Conservation (phyloP, 2,329 filamentous ascomycete species). For the Penicillium sp. region DNA sequence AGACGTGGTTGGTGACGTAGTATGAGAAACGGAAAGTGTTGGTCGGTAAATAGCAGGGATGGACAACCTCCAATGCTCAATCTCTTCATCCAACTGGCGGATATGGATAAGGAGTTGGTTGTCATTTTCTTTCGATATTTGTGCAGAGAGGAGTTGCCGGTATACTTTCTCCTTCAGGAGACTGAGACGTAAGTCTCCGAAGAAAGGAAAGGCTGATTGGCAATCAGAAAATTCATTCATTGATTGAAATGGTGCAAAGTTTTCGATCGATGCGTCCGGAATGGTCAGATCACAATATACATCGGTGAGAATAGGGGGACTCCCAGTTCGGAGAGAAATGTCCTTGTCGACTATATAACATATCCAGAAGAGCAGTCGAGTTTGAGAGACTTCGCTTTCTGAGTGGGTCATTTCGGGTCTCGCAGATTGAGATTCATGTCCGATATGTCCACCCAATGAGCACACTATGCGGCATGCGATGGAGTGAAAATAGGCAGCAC, state of each 20-base stretch:
- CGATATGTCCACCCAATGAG: slow-evolving; percentile 8
- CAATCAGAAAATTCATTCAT: too few species aligned
- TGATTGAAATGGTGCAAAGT: slow-evolving; percentile 6
- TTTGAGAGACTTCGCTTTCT: slow-evolving; percentile 6
- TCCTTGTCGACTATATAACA: slow-evolving; percentile 54
- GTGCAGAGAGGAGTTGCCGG: slow-evolving; percentile 11
- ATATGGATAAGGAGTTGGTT: slow-evolving; percentile 14
- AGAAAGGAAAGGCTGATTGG: slow-evolving; percentile 2
- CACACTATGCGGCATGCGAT: slow-evolving; percentile 14
- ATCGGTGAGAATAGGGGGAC: slow-evolving; percentile 13
- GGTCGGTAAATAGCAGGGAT: slow-evolving; percentile 11
- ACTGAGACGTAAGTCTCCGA: slow-evolving; percentile 7
- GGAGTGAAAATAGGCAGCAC: slow-evolving; percentile 9
- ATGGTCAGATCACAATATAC: slow-evolving; percentile 9
- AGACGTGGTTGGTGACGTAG: not conserved
- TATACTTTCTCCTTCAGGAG: slow-evolving; percentile 15
- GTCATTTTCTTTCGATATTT: slow-evolving; percentile 9
- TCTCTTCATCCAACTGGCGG: slow-evolving; percentile 15
- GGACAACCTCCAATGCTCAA: slow-evolving; percentile 16
- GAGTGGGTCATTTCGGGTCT: not conserved
- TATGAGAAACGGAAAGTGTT: slow-evolving; percentile 11
- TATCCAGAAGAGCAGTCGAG: slow-evolving; percentile 26
- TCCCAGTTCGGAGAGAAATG: slow-evolving; percentile 29
- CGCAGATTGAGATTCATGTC: not conserved
- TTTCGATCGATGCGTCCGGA: slow-evolving; percentile 1